Evolutionary conservation across 2,329 filamentous ascomycete species (phyloP), one percentile per base, ranked within the genome.

Genomic region (Fusarium sp.): DNA sequence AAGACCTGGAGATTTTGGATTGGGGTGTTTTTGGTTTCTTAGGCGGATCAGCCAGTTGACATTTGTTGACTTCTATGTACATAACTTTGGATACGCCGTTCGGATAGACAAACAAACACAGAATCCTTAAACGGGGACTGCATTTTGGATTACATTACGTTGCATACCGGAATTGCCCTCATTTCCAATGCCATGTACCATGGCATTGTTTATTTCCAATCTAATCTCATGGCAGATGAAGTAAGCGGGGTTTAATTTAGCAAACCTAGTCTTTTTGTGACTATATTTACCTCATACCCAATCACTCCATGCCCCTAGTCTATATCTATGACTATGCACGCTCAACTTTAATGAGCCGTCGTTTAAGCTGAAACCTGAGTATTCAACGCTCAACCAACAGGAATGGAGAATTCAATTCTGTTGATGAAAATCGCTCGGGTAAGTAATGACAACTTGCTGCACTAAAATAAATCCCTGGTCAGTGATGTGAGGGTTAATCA

Each of bases 1-100:
- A 31, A 18, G 51, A 36, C 45, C 63, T 51, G 40, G 58, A 66
- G 51, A 53, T 72, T 70, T 63, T 66, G 66, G 59, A 70, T 73
- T 66, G 57, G 68, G 69, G 66, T 72, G 70, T 72, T 72, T 61
- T 64, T 56, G 68, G 66, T 70, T 66, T 61, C 63, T 61, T 47
- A 33, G 53, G 63, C 59, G 63, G 56, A 62, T 68, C 59, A 67
- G 60, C 66, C 43, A 49, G 66, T 64, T 67, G 58, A 57, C 58
- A 64, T 56, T 60, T 42, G 39, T 63, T 61, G 66, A 69, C 61
- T 69, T 69, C 63, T 54, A 67, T 70, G 66, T 69, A 69, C 62
- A 69, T 69, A 69, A 51, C 54, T 49, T 69, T 48, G 31, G 49
- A 59, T 55, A 56, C 60, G 66, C 48, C 35, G 45, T 41, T 41